Evolutionary conservation across 176 grass and related monocot species (phyloP).

Genomic region (Cocos nucifera): DNA sequence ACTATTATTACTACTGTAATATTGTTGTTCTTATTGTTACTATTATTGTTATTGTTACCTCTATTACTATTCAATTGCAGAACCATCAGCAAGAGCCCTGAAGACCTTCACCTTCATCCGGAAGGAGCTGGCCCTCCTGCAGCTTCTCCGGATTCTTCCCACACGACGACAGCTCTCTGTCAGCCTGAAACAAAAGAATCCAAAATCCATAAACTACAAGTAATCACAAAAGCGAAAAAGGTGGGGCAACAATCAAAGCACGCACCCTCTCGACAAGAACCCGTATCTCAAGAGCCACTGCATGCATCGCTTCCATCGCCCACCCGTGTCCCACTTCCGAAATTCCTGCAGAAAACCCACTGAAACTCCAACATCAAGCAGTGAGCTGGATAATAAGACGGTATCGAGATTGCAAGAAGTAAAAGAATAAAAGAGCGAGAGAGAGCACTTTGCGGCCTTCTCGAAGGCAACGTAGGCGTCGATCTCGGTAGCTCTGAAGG

Average conservation of each 20-base stretch:
- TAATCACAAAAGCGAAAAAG: too few species aligned
- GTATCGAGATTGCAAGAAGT: constrained; percentile 1
- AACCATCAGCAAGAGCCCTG: constrained; percentile 44
- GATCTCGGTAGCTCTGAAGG: constrained; percentile 52
- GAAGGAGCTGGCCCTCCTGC: constrained; percentile 67
- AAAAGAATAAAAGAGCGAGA: not conserved
- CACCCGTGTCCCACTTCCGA: constrained; percentile 83
- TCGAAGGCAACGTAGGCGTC: constrained; percentile 83
- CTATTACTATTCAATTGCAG: too few species aligned
- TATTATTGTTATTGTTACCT: too few species aligned
- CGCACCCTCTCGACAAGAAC: constrained; percentile 78
- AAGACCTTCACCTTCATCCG: constrained; percentile 97
- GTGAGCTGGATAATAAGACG: not conserved
- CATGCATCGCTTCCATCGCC: constrained; percentile 79
- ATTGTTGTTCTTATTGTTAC: too few species aligned
- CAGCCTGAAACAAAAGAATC: constrained; percentile 47
- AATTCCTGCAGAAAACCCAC: constrained; percentile 91
- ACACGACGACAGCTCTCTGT: constrained; percentile 57
- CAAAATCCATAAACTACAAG: constrained; percentile 18
- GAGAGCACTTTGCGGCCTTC: constrained; percentile 59
- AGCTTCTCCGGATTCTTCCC: constrained; percentile 91
- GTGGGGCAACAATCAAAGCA: too few species aligned
- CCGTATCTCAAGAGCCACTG: constrained; percentile 74
- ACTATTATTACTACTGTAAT: not conserved
- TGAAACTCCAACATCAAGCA: constrained; percentile 27